These are phyloP conservation scores for Trichophyton verrucosum DNA, from an alignment of 2,329 filamentous ascomycete genomes.

Conservation along the genomic window DNA sequence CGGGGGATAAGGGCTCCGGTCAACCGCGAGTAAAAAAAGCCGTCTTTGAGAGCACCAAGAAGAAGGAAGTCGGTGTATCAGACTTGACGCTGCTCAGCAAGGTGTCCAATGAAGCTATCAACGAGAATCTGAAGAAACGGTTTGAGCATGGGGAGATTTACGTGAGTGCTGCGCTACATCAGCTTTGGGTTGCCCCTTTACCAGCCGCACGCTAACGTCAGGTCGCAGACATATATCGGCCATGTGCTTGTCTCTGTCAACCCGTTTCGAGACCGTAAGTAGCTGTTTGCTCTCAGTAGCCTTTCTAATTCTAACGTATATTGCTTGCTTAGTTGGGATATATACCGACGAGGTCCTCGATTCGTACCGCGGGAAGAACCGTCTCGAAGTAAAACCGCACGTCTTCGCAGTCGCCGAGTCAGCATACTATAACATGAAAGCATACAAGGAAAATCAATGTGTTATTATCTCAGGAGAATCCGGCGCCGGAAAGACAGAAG, in stretches of 20 bases:
- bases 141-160: conserved; percentile 98
- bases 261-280: conserved; percentile 73
- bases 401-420: conserved; percentile 96
- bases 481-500: conserved; percentile 95
- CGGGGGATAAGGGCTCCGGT: conserved; percentile 32
- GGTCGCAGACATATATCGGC: conserved; percentile 76
- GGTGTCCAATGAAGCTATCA: conserved; percentile 98
- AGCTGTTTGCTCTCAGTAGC: neutral
- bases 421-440: conserved; percentile 99
- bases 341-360: conserved; percentile 91
- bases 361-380: conserved; percentile 92
- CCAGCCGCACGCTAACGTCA: neutral
- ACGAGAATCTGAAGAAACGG: conserved; percentile 95
- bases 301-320: neutral
- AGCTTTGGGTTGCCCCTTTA: neutral
- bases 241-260: conserved; percentile 99
- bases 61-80: conserved; percentile 98
- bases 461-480: conserved; percentile 99
- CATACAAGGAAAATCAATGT: conserved; percentile 97
- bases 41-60: conserved; percentile 89
- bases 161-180: conserved; percentile 33
- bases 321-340: conserved; percentile 58
- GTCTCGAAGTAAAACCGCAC: conserved; percentile 83
- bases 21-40: conserved; percentile 80
- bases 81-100: conserved; percentile 96